Evolutionary conservation across 306 rosid species (phyloP).

Genomic region (Citrullus mucosospermus): DNA sequence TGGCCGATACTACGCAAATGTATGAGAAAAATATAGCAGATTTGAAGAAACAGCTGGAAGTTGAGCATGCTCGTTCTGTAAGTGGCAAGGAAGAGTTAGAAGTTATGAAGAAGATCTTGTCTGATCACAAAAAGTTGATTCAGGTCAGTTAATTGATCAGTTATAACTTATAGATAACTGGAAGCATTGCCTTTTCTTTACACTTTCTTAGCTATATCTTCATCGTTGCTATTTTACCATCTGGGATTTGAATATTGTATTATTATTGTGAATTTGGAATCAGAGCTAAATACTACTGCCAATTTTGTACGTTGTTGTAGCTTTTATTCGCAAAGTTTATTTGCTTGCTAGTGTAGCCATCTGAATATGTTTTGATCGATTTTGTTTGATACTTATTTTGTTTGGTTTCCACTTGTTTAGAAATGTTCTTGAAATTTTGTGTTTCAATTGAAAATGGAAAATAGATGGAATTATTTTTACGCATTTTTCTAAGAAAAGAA

Average conservation of each 20-base stretch:
- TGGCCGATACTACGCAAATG: slow-evolving; percentile 61
- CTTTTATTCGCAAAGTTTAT: background rate
- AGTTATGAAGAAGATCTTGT: slow-evolving; percentile 18
- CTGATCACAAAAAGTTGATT: slow-evolving; percentile 27
- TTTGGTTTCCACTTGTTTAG: background rate
- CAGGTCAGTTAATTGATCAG: slow-evolving; percentile 20
- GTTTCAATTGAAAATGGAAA: background rate
- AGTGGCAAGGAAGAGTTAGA: slow-evolving; percentile 25
- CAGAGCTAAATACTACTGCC: background rate
- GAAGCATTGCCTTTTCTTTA: background rate
- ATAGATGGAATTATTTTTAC: background rate
- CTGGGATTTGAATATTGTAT: background rate
- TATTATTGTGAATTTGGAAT: background rate
- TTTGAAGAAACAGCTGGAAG: slow-evolving; percentile 33
- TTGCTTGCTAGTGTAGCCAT: background rate
- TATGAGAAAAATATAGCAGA: slow-evolving; percentile 47
- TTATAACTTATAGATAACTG: background rate
- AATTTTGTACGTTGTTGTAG: background rate
- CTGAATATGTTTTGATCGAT: background rate
- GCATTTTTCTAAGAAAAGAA: background rate
- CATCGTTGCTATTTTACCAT: background rate
- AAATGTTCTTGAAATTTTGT: background rate
- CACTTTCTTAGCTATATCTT: background rate
- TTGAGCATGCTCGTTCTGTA: slow-evolving; percentile 19
- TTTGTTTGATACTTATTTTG: background rate